phyloP scores from a whole-genome alignment of 176 grass and related monocot genomes.

The Sorghum bicolor region Sorghum_bicolor_NCBIv3 NC_012872.2:6079001-6079500 shows the following conservation, averaged over 20 bases:
- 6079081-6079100: not conserved
- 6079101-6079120: constrained; percentile 43
- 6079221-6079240: not conserved
- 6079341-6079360: not conserved
- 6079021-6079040: not conserved
- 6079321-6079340: not conserved
- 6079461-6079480: not conserved
- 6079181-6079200: constrained; percentile 51
- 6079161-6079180: constrained; percentile 49
- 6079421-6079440: constrained; percentile 42
- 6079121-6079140: constrained; percentile 52
- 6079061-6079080: not conserved
- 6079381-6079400: not conserved
- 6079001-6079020: not conserved
- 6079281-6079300: not conserved
- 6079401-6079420: not conserved
- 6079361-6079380: not conserved
- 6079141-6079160: constrained; percentile 51
- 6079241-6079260: not conserved
- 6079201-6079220: not conserved
- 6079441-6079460: constrained; percentile 31
- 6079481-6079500: constrained; percentile 27
- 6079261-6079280: not conserved
- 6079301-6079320: not conserved
- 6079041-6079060: not conserved